These are phyloP conservation scores for Rhamnella rubrinervis DNA, from an alignment of 331 rosid genomes.

Conservation along the genomic window DNA sequence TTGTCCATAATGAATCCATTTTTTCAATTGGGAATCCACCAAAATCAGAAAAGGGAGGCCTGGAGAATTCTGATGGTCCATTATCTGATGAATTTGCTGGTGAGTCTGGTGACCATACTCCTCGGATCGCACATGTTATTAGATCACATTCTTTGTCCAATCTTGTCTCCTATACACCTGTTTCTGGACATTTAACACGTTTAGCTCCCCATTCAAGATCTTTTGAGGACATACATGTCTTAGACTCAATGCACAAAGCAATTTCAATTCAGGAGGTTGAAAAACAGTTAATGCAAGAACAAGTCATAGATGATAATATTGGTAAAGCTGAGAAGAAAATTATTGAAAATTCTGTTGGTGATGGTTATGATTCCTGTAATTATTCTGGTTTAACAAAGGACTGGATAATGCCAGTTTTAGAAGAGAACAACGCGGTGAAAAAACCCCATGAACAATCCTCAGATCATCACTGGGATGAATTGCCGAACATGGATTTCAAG, in stretches of 20 bases:
- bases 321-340: constrained; percentile 39
- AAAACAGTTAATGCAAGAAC: constrained; percentile 38
- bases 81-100: constrained; percentile 40
- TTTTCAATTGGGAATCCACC: constrained; percentile 49
- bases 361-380: constrained; percentile 50
- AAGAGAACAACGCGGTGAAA: constrained; percentile 35
- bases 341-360: constrained; percentile 43
- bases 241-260: constrained; percentile 42
- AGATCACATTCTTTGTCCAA: constrained; percentile 67
- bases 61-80: constrained; percentile 43
- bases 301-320: constrained; percentile 29
- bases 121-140: constrained; percentile 28
- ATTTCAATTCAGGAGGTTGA: constrained; percentile 33
- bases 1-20: constrained; percentile 38
- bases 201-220: constrained; percentile 57
- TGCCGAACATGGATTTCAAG: constrained; percentile 52
- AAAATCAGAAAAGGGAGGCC: constrained; percentile 55
- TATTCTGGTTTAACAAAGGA: constrained; percentile 51
- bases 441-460: constrained; percentile 42
- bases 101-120: constrained; percentile 33
- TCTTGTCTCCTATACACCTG: constrained; percentile 35
- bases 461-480: constrained; percentile 32
- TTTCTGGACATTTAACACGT: constrained; percentile 24
- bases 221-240: constrained; percentile 51
- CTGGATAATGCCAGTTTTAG: constrained; percentile 61